Conservation (phyloP, 805 yeast species). For the Scheffersomyces spartinae region DNA sequence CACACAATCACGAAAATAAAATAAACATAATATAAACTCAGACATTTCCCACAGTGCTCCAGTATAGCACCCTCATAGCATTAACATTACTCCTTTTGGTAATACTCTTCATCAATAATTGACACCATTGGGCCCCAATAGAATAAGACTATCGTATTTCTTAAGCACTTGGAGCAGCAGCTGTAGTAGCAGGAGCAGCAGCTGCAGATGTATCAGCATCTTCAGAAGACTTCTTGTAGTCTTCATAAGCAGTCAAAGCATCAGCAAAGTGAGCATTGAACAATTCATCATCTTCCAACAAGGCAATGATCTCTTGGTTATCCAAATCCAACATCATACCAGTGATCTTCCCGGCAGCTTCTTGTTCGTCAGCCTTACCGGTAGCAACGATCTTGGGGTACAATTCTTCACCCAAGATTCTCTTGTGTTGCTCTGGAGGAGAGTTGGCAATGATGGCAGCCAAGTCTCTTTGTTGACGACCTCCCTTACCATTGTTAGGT, state of each 20-base stretch:
- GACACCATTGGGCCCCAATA: too few species aligned
- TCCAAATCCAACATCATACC: slow-evolving; percentile 98
- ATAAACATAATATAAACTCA: too few species aligned
- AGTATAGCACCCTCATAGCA: too few species aligned
- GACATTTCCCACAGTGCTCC: too few species aligned
- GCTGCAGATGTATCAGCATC: too few species aligned
- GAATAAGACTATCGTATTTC: too few species aligned
- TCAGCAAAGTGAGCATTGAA: slow-evolving; percentile 88
- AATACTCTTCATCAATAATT: too few species aligned
- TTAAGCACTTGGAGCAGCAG: too few species aligned
- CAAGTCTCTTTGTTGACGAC: slow-evolving; percentile 29
- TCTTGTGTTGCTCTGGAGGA: slow-evolving; percentile 91
- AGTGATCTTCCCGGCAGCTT: slow-evolving; percentile 96
- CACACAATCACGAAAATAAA: too few species aligned
- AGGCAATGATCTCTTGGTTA: slow-evolving; percentile 76
- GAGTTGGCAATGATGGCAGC: slow-evolving; percentile 51
- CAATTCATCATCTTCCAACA: slow-evolving; percentile 81
- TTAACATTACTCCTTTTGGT: too few species aligned
- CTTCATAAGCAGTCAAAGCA: slow-evolving; percentile 89
- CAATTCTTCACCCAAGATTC: slow-evolving; percentile 93
- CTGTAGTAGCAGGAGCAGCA: too few species aligned
- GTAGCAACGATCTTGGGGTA: slow-evolving; percentile 85
- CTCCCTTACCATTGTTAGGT: slow-evolving; percentile 17
- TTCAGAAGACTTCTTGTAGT: slow-evolving; percentile 57
- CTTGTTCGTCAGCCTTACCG: slow-evolving; percentile 80